A percentile compares a stretch with the other conserved stretches of the same genome.
phyloP scores from a whole-genome alignment of 176 grass and related monocot species.

The Phragmites australis region DNA sequence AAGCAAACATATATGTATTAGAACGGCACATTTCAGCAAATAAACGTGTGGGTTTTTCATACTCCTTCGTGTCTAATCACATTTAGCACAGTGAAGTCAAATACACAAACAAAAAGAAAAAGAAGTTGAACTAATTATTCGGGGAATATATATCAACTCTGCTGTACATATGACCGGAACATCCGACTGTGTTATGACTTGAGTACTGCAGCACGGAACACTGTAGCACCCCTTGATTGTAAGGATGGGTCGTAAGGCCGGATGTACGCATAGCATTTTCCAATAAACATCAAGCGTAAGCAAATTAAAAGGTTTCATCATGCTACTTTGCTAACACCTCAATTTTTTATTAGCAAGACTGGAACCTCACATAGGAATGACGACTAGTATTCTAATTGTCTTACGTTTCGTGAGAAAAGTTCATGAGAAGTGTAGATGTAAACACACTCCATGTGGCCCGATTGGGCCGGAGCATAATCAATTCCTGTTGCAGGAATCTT shows the following conservation, averaged over 20 bases:
- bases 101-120: not conserved
- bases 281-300: not conserved
- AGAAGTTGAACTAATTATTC: not conserved
- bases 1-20: not conserved
- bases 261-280: no score
- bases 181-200: no score
- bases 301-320: not conserved
- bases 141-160: not conserved
- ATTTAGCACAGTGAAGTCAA: not conserved
- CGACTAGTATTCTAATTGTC: not conserved
- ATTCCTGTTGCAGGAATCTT: constrained; percentile 4
- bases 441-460: not conserved
- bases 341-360: not conserved
- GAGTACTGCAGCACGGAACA: no score
- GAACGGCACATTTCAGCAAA: not conserved
- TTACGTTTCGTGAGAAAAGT: not conserved
- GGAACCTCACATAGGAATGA: not conserved
- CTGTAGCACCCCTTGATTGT: no score
- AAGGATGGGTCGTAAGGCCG: no score
- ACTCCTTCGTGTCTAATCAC: not conserved
- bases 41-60: not conserved
- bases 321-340: not conserved
- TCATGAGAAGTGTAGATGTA: not conserved
- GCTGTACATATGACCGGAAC: no score
- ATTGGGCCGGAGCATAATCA: not conserved